A percentile compares a stretch with the other conserved stretches of the same genome.
phyloP scores from a whole-genome alignment of 768 basidiomycete genomes.

The Artomyces pyxidatus region DNA sequence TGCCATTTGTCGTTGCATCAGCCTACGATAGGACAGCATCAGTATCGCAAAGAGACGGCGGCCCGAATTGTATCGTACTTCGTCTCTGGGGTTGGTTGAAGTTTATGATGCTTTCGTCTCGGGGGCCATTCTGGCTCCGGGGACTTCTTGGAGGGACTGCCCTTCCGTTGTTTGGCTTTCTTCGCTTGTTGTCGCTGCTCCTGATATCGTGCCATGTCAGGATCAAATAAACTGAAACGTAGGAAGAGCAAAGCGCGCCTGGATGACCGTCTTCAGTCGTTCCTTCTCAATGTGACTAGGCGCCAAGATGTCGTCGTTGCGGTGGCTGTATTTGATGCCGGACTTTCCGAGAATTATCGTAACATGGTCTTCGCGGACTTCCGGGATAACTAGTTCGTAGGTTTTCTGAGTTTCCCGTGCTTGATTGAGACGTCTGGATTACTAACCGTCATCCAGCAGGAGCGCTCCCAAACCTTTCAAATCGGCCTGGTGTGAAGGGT shows the following conservation, averaged over 20 bases:
- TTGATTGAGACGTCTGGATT: neutral
- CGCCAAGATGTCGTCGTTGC: conserved; percentile 61
- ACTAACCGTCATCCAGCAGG: conserved; percentile 26
- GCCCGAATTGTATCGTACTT: conserved; percentile 33
- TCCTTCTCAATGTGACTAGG: conserved; percentile 65
- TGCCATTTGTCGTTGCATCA: conserved; percentile 47
- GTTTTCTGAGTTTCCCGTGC: conserved; percentile 21
- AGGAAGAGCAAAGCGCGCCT: conserved; percentile 27
- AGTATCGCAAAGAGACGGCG: neutral
- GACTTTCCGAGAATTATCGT: conserved; percentile 48
- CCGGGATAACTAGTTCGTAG: conserved; percentile 23
- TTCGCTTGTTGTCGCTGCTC: conserved; percentile 18
- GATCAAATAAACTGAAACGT: neutral
- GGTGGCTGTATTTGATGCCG: conserved; percentile 67
- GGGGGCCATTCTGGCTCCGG: conserved; percentile 58
- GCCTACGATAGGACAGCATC: conserved; percentile 26
- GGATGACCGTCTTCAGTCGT: conserved; percentile 43
- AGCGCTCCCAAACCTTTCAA: conserved; percentile 52
- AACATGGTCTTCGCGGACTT: conserved; percentile 37
- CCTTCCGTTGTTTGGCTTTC: conserved; percentile 15
- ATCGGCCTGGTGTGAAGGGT: conserved; percentile 27
- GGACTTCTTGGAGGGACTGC: conserved; percentile 18
- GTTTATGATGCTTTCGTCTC: conserved; percentile 46
- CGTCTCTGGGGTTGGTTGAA: conserved; percentile 36
- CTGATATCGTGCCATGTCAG: conserved; percentile 10